A percentile compares a stretch with the other conserved stretches of the same genome.
phyloP scores from a whole-genome alignment of 345 rosid genomes.

The Linum usitatissimum region DNA sequence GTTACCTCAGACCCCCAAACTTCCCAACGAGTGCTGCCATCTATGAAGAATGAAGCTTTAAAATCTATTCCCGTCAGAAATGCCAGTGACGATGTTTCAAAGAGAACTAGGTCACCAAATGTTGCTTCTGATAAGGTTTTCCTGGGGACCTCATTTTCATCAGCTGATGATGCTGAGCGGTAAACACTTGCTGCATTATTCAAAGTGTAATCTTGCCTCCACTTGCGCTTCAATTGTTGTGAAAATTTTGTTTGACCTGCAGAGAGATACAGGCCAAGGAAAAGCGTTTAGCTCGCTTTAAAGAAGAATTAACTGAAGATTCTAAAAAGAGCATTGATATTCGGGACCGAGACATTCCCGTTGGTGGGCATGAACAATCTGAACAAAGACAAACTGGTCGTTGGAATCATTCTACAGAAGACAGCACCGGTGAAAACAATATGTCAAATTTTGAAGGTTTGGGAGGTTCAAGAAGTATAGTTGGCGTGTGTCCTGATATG shows the following conservation, averaged over 20 bases:
- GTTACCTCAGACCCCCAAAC: constrained; percentile 20
- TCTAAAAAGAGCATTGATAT: constrained; percentile 25
- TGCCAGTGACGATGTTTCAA: constrained; percentile 26
- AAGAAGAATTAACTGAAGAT: constrained; percentile 47
- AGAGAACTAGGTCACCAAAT: constrained; percentile 65
- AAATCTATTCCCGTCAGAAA: constrained; percentile 22
- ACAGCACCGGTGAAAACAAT: constrained; percentile 26
- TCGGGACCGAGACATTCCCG: constrained; percentile 29
- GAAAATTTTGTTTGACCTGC: constrained; percentile 10
- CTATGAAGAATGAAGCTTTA: constrained; percentile 10
- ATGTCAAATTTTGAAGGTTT: constrained; percentile 38
- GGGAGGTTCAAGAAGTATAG: constrained; percentile 44
- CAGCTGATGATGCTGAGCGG: constrained; percentile 54
- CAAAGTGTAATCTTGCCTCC: not conserved
- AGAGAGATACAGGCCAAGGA: constrained; percentile 86
- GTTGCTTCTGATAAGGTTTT: constrained; percentile 31
- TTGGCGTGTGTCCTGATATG: constrained; percentile 82
- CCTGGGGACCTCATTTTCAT: constrained; percentile 29
- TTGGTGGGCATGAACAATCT: constrained; percentile 24
- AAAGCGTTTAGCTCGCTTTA: constrained; percentile 74
- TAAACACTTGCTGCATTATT: constrained; percentile 19
- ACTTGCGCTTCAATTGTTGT: not conserved
- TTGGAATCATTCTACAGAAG: constrained; percentile 23
- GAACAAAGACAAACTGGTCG: constrained; percentile 22
- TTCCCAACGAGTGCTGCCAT: constrained; percentile 18